Evolutionary conservation across 768 basidiomycete genomes (phyloP).

Genomic region (Amanita jacksonii): DNA sequence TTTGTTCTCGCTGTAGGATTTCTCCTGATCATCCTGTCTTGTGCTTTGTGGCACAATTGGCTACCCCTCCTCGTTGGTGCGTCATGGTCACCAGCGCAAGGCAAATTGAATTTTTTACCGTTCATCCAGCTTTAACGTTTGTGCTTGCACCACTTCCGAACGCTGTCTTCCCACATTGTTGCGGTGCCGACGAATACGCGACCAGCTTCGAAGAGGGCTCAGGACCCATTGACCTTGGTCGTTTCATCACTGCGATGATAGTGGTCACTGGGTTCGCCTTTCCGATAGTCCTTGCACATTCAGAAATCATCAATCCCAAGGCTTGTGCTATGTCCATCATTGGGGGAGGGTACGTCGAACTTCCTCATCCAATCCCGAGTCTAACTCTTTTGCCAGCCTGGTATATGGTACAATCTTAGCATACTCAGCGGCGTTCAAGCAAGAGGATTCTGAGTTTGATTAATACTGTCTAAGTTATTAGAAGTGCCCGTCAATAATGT

Average conservation of each 20-base stretch:
- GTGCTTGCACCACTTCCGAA: slow-evolving; percentile 95
- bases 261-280: slow-evolving; percentile 92
- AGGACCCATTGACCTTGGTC: slow-evolving; percentile 80
- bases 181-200: slow-evolving; percentile 77
- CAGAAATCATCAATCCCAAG: slow-evolving; percentile 71
- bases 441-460: slow-evolving; percentile 78
- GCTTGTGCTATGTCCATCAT: slow-evolving; percentile 93
- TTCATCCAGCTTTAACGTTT: slow-evolving; percentile 74
- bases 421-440: slow-evolving; percentile 75
- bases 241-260: slow-evolving; percentile 85
- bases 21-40: slow-evolving; percentile 92
- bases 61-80: slow-evolving; percentile 90
- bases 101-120: slow-evolving; percentile 1
- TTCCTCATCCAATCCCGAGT: neutral
- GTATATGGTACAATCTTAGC: slow-evolving; percentile 89
- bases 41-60: slow-evolving; percentile 96
- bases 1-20: slow-evolving; percentile 98
- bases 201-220: slow-evolving; percentile 55
- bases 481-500: neutral
- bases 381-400: slow-evolving; percentile 31
- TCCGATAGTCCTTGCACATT: slow-evolving; percentile 87
- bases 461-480: too few species aligned
- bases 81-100: slow-evolving; percentile 18
- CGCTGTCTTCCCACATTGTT: slow-evolving; percentile 84
- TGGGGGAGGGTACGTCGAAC: slow-evolving; percentile 69